A percentile compares a stretch with the other conserved stretches of the same genome.
These are phyloP conservation scores for Aphanomyces euteiches DNA, from an alignment of 352 stramenopile species.

Conservation along the genomic window DNA sequence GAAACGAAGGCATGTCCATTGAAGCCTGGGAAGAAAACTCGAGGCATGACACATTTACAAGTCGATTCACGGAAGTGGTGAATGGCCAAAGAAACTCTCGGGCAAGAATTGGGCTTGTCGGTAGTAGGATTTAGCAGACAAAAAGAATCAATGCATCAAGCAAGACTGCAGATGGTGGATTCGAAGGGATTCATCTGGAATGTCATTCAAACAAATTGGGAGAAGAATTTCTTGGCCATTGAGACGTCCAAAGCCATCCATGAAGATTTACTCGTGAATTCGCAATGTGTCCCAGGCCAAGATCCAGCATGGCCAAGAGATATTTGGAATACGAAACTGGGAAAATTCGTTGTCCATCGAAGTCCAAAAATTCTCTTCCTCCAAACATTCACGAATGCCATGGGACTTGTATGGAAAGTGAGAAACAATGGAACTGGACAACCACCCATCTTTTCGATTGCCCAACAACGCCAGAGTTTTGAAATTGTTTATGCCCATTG, in stretches of 20 bases:
- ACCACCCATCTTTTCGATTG: not conserved
- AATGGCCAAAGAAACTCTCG: conserved; percentile 11
- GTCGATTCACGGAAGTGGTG: not conserved
- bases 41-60: conserved; percentile 10
- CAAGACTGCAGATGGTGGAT: not conserved
- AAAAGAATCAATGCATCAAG: conserved; percentile 1
- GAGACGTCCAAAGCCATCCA: conserved; percentile 7
- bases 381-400: no score
- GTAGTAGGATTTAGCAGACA: not conserved
- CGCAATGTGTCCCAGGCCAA: not conserved
- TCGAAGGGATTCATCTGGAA: conserved; percentile 10
- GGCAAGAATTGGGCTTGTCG: not conserved
- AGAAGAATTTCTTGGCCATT: not conserved
- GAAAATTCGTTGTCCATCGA: no score
- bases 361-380: no score
- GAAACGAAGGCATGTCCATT: no score
- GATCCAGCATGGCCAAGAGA: no score
- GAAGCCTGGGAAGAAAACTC: not conserved
- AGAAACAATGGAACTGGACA: not conserved
- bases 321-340: no score
- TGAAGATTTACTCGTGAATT: not conserved
- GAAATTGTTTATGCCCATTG: not conserved
- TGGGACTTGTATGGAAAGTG: not conserved
- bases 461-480: not conserved
- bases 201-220: conserved; percentile 3